phyloP scores from a whole-genome alignment of 2,329 filamentous ascomycete species.

The Cladophialophora chaetospira region DNA sequence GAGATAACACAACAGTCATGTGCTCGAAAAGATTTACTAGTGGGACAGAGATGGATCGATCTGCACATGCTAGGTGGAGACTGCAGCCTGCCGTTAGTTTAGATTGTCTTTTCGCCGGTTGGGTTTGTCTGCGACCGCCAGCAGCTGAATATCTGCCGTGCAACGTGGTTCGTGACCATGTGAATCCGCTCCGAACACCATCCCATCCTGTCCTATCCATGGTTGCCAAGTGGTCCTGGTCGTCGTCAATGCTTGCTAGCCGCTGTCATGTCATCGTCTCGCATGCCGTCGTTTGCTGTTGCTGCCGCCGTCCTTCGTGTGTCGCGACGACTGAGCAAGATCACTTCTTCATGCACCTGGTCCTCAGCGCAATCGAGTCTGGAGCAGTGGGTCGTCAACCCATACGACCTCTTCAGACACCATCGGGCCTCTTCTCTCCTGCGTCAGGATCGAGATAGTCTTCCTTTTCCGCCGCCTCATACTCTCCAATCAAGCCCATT shows the following conservation, averaged over 20 bases:
- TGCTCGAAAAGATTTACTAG: not conserved
- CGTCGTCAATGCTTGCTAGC: not conserved
- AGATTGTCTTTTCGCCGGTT: not conserved
- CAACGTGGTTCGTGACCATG: not conserved
- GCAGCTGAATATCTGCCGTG: too few species aligned
- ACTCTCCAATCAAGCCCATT: slow-evolving; percentile 86
- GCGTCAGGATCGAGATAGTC: slow-evolving; percentile 81
- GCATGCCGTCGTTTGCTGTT: not conserved
- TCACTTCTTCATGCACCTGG: too few species aligned
- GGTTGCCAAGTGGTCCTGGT: not conserved
- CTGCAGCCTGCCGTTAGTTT: not conserved
- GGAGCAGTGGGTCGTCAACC: not conserved
- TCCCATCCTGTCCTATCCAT: not conserved
- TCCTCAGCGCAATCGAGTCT: too few species aligned
- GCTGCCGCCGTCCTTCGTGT: not conserved
- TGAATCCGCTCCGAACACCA: too few species aligned
- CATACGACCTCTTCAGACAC: slow-evolving; percentile 12
- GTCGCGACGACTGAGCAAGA: too few species aligned
- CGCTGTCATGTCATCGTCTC: not conserved
- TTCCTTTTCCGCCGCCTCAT: slow-evolving; percentile 89
- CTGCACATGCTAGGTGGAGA: not conserved
- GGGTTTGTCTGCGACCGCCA: too few species aligned
- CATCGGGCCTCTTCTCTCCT: slow-evolving; percentile 28
- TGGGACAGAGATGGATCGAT: not conserved
- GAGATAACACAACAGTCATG: slow-evolving; percentile 8